Evolutionary conservation across 1,284 basidiomycete species (phyloP).

Genomic region (Schizophyllum amplum): DNA sequence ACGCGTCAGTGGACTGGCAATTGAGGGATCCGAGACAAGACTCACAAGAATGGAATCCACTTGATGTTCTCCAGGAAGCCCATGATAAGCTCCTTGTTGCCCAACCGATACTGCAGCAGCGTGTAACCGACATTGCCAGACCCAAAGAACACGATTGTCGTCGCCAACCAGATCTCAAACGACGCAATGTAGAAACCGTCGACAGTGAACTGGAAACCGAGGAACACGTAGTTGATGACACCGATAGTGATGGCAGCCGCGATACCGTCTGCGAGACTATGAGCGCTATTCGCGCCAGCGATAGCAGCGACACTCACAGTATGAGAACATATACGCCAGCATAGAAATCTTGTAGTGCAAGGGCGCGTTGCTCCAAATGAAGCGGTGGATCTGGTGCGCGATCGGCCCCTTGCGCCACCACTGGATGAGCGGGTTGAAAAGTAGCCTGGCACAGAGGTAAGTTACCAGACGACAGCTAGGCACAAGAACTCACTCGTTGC

Average conservation of each 20-base stretch:
- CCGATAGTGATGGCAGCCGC: constrained; percentile 60
- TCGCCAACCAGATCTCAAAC: constrained; percentile 76
- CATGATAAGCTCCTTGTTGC: constrained; percentile 43
- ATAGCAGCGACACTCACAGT: constrained; percentile 32
- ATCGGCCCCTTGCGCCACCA: constrained; percentile 73
- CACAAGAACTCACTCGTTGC: neutral
- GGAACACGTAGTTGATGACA: constrained; percentile 65
- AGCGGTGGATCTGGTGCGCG: constrained; percentile 60
- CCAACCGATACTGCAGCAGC: constrained; percentile 70
- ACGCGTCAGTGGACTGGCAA: neutral
- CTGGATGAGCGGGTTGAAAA: constrained; percentile 63
- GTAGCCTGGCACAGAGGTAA: constrained; percentile 29
- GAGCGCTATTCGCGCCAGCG: neutral
- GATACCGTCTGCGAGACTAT: constrained; percentile 50
- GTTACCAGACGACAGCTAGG: too few species aligned
- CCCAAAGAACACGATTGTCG: constrained; percentile 69
- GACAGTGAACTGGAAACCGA: constrained; percentile 60
- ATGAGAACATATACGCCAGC: constrained; percentile 81
- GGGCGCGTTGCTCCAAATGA: constrained; percentile 69
- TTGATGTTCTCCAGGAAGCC: constrained; percentile 55
- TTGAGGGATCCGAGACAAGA: constrained; percentile 12
- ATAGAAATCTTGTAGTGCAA: constrained; percentile 78
- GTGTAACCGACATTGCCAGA: constrained; percentile 70
- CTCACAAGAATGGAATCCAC: constrained; percentile 80
- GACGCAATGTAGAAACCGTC: constrained; percentile 67